Evolutionary conservation across 441 rosid species (phyloP), one percentile per base, ranked within the genome.

Genomic region (Erysimum cheiri): DNA sequence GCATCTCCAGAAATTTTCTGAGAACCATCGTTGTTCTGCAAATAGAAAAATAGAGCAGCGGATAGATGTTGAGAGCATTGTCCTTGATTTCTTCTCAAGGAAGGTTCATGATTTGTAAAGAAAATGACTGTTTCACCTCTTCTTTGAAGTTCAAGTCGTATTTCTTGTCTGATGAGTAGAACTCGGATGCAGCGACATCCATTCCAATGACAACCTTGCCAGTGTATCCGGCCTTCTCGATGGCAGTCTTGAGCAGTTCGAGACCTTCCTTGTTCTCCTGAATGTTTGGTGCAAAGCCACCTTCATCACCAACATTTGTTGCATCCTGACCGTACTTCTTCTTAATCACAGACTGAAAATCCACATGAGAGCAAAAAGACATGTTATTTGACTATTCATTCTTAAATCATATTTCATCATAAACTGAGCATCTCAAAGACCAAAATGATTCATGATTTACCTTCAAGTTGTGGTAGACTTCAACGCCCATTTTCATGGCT

Each of bases 241-340:
- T 94, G 68, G 98, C 98, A 39, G 85, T 85, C 82, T 94, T 92
- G 35, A 94, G 90, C 81, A 94, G 77, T 73, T 94, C 99, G 46
- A 94, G 89, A 52, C 99, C 99, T 82, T 92, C 99, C 86, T 92
- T 87, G 85, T 94, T 94, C 75, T 92, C 99, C 95, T 95, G 98
- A 79, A 93, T 93, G 70, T 91, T 93, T 48, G 98, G 98, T 56
- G 98, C 98, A 28, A 93, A 93, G 55, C 98, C 98, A 77, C 97
- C 98, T 79, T 93, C 98, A 77, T 93, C 98, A 77, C 98, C 98
- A 4, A 93, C 98, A 69, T 93, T 93, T 24, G 96, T 91, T 36
- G 98, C 97, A 77, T 93, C 98, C 75, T 93, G 97, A 6, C 98
- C 97, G 4, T 93, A 93, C 82, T 91, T 93, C 88, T 93, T 93